A percentile compares a stretch with the other conserved stretches of the same genome.
phyloP scores from a whole-genome alignment of 2,329 filamentous ascomycete species.

The Malbranchea cinnamomea region DNA sequence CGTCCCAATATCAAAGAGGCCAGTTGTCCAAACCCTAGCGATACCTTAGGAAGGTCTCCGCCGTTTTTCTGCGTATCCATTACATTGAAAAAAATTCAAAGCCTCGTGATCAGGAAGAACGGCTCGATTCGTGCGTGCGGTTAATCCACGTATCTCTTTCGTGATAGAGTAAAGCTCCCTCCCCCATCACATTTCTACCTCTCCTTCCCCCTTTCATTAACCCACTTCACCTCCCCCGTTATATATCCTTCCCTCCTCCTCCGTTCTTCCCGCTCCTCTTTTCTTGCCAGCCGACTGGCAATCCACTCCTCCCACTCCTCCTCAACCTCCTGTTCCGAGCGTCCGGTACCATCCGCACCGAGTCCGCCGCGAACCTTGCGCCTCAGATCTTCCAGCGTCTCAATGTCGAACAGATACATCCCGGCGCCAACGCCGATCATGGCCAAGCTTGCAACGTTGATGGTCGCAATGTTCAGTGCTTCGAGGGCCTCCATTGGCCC shows the following conservation, averaged over 20 bases:
- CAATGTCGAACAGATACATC: slow-evolving; percentile 65
- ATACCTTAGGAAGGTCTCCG: no score
- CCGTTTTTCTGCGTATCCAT: no score
- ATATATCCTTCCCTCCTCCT: slow-evolving; percentile 16
- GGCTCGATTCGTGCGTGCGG: no score
- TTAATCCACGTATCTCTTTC: no score
- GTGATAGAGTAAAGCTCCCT: no score
- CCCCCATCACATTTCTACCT: no score
- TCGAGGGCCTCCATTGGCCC: slow-evolving; percentile 61
- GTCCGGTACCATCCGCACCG: slow-evolving; percentile 43
- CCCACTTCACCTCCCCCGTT: slow-evolving; percentile 8
- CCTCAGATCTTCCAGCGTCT: slow-evolving; percentile 50
- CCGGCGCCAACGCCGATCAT: slow-evolving; percentile 61
- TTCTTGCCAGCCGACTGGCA: slow-evolving; percentile 32
- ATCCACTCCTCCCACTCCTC: slow-evolving; percentile 41
- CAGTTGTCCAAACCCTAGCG: no score
- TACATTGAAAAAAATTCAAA: no score
- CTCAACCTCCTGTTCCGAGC: slow-evolving; percentile 33
- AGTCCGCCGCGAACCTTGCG: slow-evolving; percentile 43
- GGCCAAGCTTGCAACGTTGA: slow-evolving; percentile 65
- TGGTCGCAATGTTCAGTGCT: slow-evolving; percentile 70
- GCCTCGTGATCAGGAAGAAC: no score
- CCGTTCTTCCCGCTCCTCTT: slow-evolving; percentile 29
- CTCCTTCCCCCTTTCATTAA: slow-evolving; percentile 10
- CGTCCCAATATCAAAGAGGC: no score